A percentile compares a stretch with the other conserved stretches of the same genome.
Evolutionary conservation across 352 stramenopile genomes (phyloP).

Genomic region (Pythium phragmiticola): DNA sequence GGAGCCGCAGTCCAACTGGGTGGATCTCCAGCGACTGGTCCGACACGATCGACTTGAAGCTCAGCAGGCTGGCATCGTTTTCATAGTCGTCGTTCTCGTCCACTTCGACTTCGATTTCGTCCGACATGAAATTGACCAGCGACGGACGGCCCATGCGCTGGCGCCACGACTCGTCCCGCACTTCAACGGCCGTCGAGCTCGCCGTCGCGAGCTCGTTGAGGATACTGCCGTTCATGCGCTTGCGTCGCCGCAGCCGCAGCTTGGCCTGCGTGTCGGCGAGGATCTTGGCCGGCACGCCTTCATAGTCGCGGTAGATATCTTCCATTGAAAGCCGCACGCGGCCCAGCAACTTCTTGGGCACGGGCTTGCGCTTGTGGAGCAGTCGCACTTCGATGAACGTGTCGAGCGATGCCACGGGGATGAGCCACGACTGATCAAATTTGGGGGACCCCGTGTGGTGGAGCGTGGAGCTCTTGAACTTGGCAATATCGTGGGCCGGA

Average conservation of each 20-base stretch:
- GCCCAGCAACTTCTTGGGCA: conserved; percentile 77
- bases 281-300: conserved; percentile 68
- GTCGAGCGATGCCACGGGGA: conserved; percentile 66
- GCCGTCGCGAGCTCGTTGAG: conserved; percentile 59
- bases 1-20: conserved; percentile 47
- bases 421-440: conserved; percentile 85
- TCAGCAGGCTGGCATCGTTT: conserved; percentile 61
- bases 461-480: conserved; percentile 74
- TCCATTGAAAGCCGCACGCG: conserved; percentile 76
- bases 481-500: conserved; percentile 46
- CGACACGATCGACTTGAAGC: conserved; percentile 47
- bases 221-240: conserved; percentile 78
- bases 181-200: conserved; percentile 42
- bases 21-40: conserved; percentile 51
- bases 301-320: conserved; percentile 85
- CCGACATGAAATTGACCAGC: conserved; percentile 37
- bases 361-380: conserved; percentile 84
- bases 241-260: conserved; percentile 72
- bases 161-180: conserved; percentile 70
- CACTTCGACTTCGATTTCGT: conserved; percentile 26
- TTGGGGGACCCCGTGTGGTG: conserved; percentile 60
- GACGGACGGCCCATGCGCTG: conserved; percentile 47
- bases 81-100: conserved; percentile 63
- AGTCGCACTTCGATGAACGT: conserved; percentile 82
- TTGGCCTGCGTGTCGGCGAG: conserved; percentile 69